Conservation (phyloP, 805 yeast genomes). For the Metschnikowia lochheadii region DNA sequence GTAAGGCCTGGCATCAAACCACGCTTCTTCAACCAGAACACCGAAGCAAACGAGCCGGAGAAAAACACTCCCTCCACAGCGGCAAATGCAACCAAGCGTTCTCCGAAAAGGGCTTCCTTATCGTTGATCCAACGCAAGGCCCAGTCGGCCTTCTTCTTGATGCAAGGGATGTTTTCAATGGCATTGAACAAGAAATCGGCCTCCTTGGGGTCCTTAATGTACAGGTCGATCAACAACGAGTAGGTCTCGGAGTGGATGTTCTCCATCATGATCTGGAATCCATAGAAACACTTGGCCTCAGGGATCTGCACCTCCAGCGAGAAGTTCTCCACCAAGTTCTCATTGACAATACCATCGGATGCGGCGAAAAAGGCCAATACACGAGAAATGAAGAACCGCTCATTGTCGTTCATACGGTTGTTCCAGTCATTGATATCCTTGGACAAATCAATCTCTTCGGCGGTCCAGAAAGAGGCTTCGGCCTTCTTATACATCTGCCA, state of each 20-base stretch:
- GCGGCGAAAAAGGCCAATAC: constrained; percentile 98
- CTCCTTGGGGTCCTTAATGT: constrained; percentile 94
- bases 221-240: constrained; percentile 89
- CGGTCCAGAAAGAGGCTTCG: constrained; percentile 99
- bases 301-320: constrained; percentile 96
- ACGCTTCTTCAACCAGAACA: constrained; percentile 98
- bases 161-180: constrained; percentile 92
- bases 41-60: constrained; percentile 97
- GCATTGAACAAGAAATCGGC: constrained; percentile 89
- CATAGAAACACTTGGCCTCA: constrained; percentile 98
- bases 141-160: constrained; percentile 97
- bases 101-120: constrained; percentile 83
- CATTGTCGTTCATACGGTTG: constrained; percentile 80
- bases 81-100: constrained; percentile 96
- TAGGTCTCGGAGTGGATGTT: constrained; percentile 97
- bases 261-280: constrained; percentile 99
- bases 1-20: constrained; percentile 99
- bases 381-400: constrained; percentile 86
- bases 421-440: constrained; percentile 95
- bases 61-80: constrained; percentile 99
- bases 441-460: constrained; percentile 94
- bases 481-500: constrained; percentile 99
- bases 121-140: constrained; percentile 96
- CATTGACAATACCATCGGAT: constrained; percentile 97
- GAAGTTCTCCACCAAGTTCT: constrained; percentile 94